phyloP scores from a whole-genome alignment of 495 filamentous ascomycete genomes.

The Neurospora sp. region DNA sequence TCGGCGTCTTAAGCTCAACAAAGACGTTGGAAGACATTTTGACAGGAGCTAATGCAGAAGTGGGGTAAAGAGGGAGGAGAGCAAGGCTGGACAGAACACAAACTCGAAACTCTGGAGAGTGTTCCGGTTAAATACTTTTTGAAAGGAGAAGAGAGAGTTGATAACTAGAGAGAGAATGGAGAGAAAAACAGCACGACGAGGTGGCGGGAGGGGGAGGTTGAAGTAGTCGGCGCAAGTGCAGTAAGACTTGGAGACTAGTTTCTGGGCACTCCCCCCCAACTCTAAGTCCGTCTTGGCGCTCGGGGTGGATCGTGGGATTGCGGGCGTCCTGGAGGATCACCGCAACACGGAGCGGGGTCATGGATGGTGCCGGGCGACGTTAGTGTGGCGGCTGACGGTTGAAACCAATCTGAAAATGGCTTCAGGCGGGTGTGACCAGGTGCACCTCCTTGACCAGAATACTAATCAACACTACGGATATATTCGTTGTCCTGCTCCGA shows the following conservation, averaged over 20 bases:
- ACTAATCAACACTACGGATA: not conserved
- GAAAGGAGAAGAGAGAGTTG: not conserved
- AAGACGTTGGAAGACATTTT: conserved; percentile 38
- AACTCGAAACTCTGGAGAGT: not conserved
- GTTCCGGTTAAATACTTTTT: not conserved
- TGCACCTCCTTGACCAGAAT: not conserved
- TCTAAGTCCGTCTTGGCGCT: no score
- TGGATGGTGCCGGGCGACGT: not conserved
- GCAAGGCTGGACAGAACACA: not conserved
- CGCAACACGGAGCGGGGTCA: not conserved
- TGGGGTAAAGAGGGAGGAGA: not conserved
- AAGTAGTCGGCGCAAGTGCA: not conserved
- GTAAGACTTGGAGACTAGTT: not conserved
- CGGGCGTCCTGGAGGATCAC: not conserved
- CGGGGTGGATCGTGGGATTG: not conserved
- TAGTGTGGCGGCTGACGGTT: not conserved
- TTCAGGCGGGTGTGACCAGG: not conserved
- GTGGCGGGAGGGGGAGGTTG: not conserved
- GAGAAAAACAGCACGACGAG: not conserved
- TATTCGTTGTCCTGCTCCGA: not conserved
- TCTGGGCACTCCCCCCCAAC: not conserved
- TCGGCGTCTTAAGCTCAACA: conserved; percentile 53
- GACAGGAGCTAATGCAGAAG: conserved; percentile 4
- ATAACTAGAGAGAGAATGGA: not conserved
- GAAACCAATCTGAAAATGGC: not conserved